Base-by-base conservation (phyloP, 1,139 yeast species). In the Yamadazyma oceani region DNA sequence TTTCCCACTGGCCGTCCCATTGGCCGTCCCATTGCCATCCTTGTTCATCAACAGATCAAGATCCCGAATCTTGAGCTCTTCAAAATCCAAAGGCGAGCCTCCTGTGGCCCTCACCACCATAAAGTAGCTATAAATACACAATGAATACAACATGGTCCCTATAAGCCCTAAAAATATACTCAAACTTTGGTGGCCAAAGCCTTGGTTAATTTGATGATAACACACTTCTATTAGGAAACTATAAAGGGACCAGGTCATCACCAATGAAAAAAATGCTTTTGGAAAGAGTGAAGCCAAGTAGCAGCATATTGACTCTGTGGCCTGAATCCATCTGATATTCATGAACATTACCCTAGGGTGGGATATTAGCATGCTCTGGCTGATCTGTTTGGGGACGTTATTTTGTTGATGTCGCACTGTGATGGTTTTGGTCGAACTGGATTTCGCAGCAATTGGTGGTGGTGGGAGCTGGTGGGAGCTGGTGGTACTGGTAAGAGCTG, bases 231-330 rank as follows among this genome's bases (percentile, higher is more conserved):
- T 36, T 11, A 53, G 14, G 29, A 70, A 55, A 0, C 73, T 78
- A 46, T 69, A 78, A 19, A 73, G 52, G 0, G 85, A 78, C 89
- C 94, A 85, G 0, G 76, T 44, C 33, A 81, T 60, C 3, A 80
- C 55, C 3, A 60, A 46, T 8, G 76, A 64, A 41, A 82, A 80
- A 26, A 80, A 58, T 0, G 71, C 64, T 44, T 82, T 76, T 21
- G 95, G 95, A 50, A 85, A 78, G 13, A 75, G 52, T 13, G 71
- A 58, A 2, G 80, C 70, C 30, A 80, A 40, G 10, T 66, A 53
- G 50, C 82, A 75, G 55, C 83, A 78, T 36, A 62, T 50, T 31
- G 58, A 13, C 45, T 51, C 55, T 8, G 49, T 11, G 16, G 40
- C 19, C 9, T 24, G 25, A 10, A 39, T 15, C 50, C 54, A 51